Base-by-base conservation (phyloP, 768 basidiomycete species). In the Boletus rubescentipes region DNA sequence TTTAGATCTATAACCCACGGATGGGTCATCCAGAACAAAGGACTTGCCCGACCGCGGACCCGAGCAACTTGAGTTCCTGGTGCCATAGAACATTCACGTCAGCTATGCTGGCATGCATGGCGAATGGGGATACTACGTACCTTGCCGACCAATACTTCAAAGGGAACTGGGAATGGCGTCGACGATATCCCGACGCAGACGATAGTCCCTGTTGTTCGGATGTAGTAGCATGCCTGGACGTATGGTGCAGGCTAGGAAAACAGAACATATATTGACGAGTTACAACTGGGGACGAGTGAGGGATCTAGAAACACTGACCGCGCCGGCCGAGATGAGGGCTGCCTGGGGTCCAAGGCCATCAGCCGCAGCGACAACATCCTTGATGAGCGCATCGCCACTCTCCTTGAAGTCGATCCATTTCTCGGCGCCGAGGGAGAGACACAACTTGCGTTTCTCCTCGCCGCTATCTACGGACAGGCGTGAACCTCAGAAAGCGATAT, bases 361-460 rank as follows among this genome's bases (percentile, higher is more conserved):
- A 1, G 71, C 65, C 4, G 72, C 72, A 0, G 62, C 66, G 37
- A 73, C 58, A 54, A 82, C 70, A 8, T 73, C 70, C 14, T 54
- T 52, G 38, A 77, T 72, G 45, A 78, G 61, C 6, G 34, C 53
- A n/a, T 77, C 72, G 43, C 73, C 65, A 26, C 64, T 66, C 53
- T 72, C 65, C 56, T 69, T 73, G 68, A 80, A 82, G 65, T 82
- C 81, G 54, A 82, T 49, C 65, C 65, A 69, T 56, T 67, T 77
- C 54, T 77, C 75, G 0, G 73, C 73, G 2, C 79, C 77, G 49
- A 79, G 71, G 15, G 61, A 20, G 48, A 67, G 55, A 58, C 72
- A 73, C 26, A 77, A 57, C 14, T 68, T 55, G 26, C 67, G 62
- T 63, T 79, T 80, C 29, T 69, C 73, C 10, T 63, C 73, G 20